Evolutionary conservation across 2,329 filamentous ascomycete genomes (phyloP), one percentile per base, ranked within the genome.

Genomic region (Zasmidium angulare): DNA sequence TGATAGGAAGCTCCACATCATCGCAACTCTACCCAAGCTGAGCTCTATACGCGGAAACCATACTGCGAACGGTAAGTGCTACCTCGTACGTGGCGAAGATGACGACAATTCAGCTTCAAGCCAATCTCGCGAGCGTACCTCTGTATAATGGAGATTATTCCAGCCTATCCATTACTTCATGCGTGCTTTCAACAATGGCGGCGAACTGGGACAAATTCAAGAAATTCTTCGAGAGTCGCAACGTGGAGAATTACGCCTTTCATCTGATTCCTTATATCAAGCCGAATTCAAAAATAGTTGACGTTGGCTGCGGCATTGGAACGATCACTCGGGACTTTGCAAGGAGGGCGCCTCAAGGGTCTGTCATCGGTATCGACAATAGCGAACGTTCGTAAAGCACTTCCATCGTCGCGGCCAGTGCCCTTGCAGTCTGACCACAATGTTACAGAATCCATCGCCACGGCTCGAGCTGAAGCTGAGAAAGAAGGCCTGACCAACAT

Each of bases 261-360:
- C 63, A 62, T 50, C 58, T 65, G 3, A 53, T 65, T 6, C 63
- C 56, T 1, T 58, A 66, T 50, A 51, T 66, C 40, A 59, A 57
- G 23, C 65, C 68, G 1, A 63, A 59, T 22, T 69, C 74, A 46
- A 61, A 43, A 20, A 72, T 77, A 59, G 67, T 77, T 53, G 72
- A 74, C 58, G 61, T 73, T 20, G 72, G 72, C 50, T 74, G 71
- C 59, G 72, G 72, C 46, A 69, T 75, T 46, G 74, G 75, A 14
- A 60, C 69, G 20, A 68, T 77, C 40, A 76, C 74, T 40, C 61
- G 70, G 19, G 63, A 67, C 19, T 63, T 77, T 56, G 69, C 74
- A 7, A 12, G 43, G 0, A 57, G 60, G 46, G 61, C 68, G 36
- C 26, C 63, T 1, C 23, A 62, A 20, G 71, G 66, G 20, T 14